Conservation (phyloP, 176 grass and related monocot species). For the Phoenix dactylifera region DNA sequence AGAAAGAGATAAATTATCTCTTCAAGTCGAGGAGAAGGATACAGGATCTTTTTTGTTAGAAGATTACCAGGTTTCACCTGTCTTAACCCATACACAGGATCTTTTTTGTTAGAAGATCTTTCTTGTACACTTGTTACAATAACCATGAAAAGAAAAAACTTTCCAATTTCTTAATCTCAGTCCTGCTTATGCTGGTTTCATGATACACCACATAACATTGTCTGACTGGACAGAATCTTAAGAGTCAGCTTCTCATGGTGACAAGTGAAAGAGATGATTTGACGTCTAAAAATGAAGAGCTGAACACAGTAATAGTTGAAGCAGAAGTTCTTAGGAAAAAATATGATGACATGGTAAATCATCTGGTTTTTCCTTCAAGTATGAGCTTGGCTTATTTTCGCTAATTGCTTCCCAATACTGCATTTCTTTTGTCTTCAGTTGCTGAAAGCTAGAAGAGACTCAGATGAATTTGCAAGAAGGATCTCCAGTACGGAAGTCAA, state of each 20-base stretch:
- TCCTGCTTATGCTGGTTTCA: too few relatives aligned
- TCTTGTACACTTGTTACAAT: too few relatives aligned
- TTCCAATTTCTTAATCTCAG: too few relatives aligned
- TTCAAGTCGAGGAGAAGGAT: not conserved
- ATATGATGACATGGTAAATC: slow-evolving; percentile 45
- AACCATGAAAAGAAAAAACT: too few relatives aligned
- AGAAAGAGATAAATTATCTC: not conserved
- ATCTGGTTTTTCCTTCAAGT: not conserved
- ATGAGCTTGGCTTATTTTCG: slow-evolving; percentile 4
- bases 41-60: not conserved
- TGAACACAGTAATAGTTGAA: slow-evolving; percentile 36
- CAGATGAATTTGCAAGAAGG: slow-evolving; percentile 45
- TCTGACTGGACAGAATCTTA: slow-evolving; percentile 39
- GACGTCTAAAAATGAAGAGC: slow-evolving; percentile 32
- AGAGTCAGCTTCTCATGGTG: slow-evolving; percentile 34
- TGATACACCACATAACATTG: too few relatives aligned
- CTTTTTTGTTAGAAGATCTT: too few relatives aligned
- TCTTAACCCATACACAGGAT: not conserved
- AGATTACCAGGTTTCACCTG: not conserved
- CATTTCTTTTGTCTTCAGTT: slow-evolving; percentile 35
- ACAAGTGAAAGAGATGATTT: slow-evolving; percentile 50
- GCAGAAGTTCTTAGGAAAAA: slow-evolving; percentile 46
- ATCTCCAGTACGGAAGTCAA: slow-evolving; percentile 59
- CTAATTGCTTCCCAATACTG: not conserved
- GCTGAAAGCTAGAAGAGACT: slow-evolving; percentile 32